phyloP scores from a whole-genome alignment of 208 protist species.

The Naegleria fowleri region DNA sequence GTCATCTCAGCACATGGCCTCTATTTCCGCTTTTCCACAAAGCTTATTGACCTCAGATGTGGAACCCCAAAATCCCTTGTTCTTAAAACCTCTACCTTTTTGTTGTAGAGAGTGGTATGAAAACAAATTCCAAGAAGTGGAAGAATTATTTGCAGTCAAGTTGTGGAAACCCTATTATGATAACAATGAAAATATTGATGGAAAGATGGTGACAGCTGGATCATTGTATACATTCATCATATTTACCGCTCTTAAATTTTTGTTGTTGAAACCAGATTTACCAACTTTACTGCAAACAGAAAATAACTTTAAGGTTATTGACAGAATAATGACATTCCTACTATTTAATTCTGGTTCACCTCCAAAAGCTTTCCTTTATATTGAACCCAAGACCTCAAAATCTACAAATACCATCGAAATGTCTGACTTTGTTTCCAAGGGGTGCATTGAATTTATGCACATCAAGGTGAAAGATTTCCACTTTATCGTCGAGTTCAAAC shows the following conservation, averaged over 20 bases:
- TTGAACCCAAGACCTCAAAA: not conserved
- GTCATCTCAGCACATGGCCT: not conserved
- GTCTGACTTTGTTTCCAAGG: not conserved
- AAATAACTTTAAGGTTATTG: not conserved
- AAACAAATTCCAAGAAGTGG: not conserved
- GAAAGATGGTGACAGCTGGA: not conserved
- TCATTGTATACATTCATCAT: not conserved
- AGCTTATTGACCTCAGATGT: not conserved
- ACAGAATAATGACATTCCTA: not conserved
- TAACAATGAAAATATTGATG: conserved; percentile 1
- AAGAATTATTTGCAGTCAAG: not conserved
- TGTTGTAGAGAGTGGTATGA: not conserved
- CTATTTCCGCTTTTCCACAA: not conserved
- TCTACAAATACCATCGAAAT: not conserved
- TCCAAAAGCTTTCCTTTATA: not conserved
- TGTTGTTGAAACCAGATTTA: not conserved
- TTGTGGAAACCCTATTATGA: not conserved
- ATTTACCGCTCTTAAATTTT: not conserved
- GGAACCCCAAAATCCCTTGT: not conserved
- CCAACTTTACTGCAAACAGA: not conserved
- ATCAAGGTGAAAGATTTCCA: not conserved
- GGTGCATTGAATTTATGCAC: not conserved
- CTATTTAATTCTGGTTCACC: not conserved
- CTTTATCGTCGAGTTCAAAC: not conserved
- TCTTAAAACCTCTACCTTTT: not conserved